Evolutionary conservation across 345 rosid species (phyloP).

Genomic region (Brassica napus): Da-Ae NC_063450.1:42104001-42104500

Average conservation of each 20-base stretch:
- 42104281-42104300: slow-evolving; percentile 60
- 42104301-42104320: slow-evolving; percentile 38
- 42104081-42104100: slow-evolving; percentile 28
- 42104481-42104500: slow-evolving; percentile 74
- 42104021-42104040: background rate
- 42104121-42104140: slow-evolving; percentile 36
- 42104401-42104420: slow-evolving; percentile 51
- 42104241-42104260: slow-evolving; percentile 34
- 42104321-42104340: slow-evolving; percentile 33
- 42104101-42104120: slow-evolving; percentile 12
- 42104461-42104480: slow-evolving; percentile 42
- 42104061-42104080: slow-evolving; percentile 15
- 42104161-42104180: slow-evolving; percentile 18
- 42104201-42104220: slow-evolving; percentile 20
- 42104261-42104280: slow-evolving; percentile 50
- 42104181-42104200: slow-evolving; percentile 32
- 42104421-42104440: slow-evolving; percentile 59
- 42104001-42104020: background rate
- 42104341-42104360: slow-evolving; percentile 47
- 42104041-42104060: background rate
- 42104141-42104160: background rate
- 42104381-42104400: slow-evolving; percentile 47
- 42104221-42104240: slow-evolving; percentile 8
- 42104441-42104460: slow-evolving; percentile 37
- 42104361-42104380: slow-evolving; percentile 33